phyloP scores from a whole-genome alignment of 2,329 filamentous ascomycete species.

The Fusarium sp. region DNA sequence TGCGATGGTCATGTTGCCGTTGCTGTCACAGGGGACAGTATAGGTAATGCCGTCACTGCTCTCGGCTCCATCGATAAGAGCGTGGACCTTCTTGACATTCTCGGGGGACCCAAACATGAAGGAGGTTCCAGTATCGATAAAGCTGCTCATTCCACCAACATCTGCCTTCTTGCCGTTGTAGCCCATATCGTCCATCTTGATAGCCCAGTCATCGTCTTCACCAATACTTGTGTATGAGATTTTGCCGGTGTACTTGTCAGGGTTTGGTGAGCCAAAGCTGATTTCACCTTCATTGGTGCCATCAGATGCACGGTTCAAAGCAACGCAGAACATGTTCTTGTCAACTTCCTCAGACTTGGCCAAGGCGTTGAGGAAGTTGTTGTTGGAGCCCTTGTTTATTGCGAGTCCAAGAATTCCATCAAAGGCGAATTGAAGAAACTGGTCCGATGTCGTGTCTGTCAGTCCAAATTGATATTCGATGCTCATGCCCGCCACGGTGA shows the following conservation, averaged over 20 bases:
- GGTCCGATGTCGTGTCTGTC: constrained; percentile 76
- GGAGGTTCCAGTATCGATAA: constrained; percentile 87
- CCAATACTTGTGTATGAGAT: constrained; percentile 74
- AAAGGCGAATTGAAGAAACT: constrained; percentile 84
- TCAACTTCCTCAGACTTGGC: constrained; percentile 67
- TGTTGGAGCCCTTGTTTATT: constrained; percentile 68
- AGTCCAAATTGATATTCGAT: constrained; percentile 78
- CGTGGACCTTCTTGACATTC: constrained; percentile 77
- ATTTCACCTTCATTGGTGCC: constrained; percentile 79
- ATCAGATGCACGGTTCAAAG: constrained; percentile 76
- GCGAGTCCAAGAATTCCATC: constrained; percentile 89
- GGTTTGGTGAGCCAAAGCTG: constrained; percentile 79
- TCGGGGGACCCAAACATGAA: constrained; percentile 79
- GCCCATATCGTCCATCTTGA: constrained; percentile 74
- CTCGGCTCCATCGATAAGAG: constrained; percentile 72
- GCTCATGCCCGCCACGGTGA: constrained; percentile 75
- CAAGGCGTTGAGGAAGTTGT: constrained; percentile 77
- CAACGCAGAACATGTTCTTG: constrained; percentile 77
- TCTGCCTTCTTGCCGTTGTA: constrained; percentile 70
- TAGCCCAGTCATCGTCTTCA: constrained; percentile 76
- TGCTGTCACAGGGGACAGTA: constrained; percentile 79
- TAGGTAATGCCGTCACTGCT: constrained; percentile 73
- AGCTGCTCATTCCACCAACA: constrained; percentile 71
- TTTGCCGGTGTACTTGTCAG: constrained; percentile 74
- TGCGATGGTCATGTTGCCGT: constrained; percentile 69